Conservation (phyloP, 495 filamentous ascomycete genomes). For the Aspergillus cristatus region DNA sequence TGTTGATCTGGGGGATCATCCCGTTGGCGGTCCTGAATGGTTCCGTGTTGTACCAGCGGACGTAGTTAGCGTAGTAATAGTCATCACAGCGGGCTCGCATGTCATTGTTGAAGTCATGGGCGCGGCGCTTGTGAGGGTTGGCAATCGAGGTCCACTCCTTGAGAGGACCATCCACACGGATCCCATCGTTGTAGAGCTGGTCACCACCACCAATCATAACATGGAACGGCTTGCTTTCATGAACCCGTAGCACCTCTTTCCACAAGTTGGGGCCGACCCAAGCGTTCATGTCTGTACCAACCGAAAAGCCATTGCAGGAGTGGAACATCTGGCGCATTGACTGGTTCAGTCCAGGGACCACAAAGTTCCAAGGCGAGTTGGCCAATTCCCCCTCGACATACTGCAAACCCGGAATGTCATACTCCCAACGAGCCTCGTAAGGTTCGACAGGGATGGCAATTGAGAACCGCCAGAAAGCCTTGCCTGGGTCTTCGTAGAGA, state of each 20-base stretch:
- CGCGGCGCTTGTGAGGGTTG: conserved; percentile 74
- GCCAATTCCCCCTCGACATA: conserved; percentile 29
- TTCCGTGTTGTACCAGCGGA: conserved; percentile 74
- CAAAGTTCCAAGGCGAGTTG: conserved; percentile 47
- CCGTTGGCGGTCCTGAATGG: conserved; percentile 78
- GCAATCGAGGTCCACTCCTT: conserved; percentile 68
- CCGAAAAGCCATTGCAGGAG: conserved; percentile 93
- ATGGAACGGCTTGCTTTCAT: conserved; percentile 67
- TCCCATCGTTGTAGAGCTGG: conserved; percentile 90
- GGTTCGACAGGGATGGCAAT: conserved; percentile 42
- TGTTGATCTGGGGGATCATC: conserved; percentile 84
- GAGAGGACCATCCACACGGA: conserved; percentile 74
- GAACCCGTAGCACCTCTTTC: conserved; percentile 77
- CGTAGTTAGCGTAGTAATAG: conserved; percentile 86
- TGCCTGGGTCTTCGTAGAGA: conserved; percentile 69
- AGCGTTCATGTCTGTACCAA: conserved; percentile 78
- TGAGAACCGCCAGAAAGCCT: conserved; percentile 76
- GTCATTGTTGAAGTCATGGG: conserved; percentile 63
- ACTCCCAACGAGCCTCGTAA: conserved; percentile 42
- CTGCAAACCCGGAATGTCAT: conserved; percentile 33
- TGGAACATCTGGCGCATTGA: conserved; percentile 96
- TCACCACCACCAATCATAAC: conserved; percentile 95
- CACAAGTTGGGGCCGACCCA: conserved; percentile 78
- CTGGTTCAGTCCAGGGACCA: conserved; percentile 64
- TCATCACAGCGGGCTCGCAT: conserved; percentile 73